Conservation (phyloP, 2,329 filamentous ascomycete genomes). For the Penicillium sp. region DNA sequence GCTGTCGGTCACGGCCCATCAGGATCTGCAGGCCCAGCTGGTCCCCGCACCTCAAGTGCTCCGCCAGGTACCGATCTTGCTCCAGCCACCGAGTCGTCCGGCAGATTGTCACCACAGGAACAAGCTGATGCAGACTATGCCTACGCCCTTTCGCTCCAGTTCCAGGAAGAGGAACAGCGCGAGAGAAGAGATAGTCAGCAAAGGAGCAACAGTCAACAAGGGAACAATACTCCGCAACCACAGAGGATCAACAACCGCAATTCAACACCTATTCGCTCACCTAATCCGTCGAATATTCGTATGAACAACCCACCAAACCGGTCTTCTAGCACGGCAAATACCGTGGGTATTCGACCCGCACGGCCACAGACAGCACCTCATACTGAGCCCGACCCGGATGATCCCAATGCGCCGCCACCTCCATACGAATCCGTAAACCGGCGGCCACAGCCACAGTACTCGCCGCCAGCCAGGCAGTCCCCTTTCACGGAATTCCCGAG, state of each 20-base stretch:
- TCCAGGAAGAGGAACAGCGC: conserved; percentile 88
- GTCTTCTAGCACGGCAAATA: conserved; percentile 24
- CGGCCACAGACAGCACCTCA: conserved; percentile 4
- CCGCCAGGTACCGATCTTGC: conserved; percentile 3
- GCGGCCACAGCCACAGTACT: conserved; percentile 33
- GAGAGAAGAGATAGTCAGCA: conserved; percentile 51
- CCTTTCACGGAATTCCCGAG: not conserved
- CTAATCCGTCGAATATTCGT: conserved; percentile 9
- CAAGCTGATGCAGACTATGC: conserved; percentile 72
- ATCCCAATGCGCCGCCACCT: conserved; percentile 57
- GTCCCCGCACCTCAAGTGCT: conserved; percentile 29
- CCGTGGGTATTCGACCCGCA: conserved; percentile 9
- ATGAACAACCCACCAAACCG: conserved; percentile 17
- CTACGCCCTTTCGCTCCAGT: conserved; percentile 83
- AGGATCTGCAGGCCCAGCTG: conserved; percentile 29
- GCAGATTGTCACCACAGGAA: conserved; percentile 56
- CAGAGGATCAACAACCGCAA: not conserved
- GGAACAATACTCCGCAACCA: not conserved
- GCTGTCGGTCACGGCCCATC: conserved; percentile 65
- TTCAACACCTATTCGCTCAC: conserved; percentile 17
- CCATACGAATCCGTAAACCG: conserved; percentile 64
- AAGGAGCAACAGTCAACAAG: conserved; percentile 8
- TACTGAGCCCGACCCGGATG: conserved; percentile 39
- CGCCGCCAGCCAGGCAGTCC: not conserved
- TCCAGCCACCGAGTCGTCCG: conserved; percentile 10